Percentiles rank a stretch among this genome's conserved stretches.
Conservation (phyloP, 2,329 filamentous ascomycete species). For the Colletotrichum costaricense region DNA sequence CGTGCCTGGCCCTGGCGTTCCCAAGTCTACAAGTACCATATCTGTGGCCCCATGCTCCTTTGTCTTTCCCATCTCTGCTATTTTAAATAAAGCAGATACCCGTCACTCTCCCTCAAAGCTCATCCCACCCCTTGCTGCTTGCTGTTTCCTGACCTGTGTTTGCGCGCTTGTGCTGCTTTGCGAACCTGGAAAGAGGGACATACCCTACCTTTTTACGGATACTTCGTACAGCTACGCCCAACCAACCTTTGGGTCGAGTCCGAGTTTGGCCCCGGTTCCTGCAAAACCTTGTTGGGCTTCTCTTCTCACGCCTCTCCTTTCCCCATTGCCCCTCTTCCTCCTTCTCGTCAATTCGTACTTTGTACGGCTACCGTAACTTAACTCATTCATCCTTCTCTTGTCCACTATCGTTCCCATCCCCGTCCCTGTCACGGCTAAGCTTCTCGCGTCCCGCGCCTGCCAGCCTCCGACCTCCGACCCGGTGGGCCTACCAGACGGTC, state of each 20-base stretch:
- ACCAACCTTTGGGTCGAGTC: background rate
- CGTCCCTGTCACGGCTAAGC: slow-evolving; percentile 14
- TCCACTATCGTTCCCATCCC: slow-evolving; percentile 1
- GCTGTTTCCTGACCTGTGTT: background rate
- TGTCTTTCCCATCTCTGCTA: background rate
- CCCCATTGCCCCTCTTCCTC: background rate
- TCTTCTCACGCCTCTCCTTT: background rate
- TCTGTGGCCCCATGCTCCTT: background rate
- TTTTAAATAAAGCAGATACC: background rate
- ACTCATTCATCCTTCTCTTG: background rate
- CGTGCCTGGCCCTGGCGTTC: background rate
- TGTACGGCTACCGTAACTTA: background rate
- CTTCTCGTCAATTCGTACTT: background rate
- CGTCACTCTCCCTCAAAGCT: background rate
- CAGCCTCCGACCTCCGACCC: background rate
- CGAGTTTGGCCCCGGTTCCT: background rate
- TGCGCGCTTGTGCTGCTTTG: background rate
- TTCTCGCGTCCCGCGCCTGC: slow-evolving; percentile 11
- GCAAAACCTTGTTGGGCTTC: background rate
- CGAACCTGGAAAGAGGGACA: background rate
- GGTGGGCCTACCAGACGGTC: background rate
- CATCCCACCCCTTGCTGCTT: background rate
- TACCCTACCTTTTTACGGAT: background rate
- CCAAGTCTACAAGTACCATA: background rate
- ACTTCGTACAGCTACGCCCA: background rate